Conservation (phyloP, 78 protist genomes). For the Emiliania huxleyi region DNA sequence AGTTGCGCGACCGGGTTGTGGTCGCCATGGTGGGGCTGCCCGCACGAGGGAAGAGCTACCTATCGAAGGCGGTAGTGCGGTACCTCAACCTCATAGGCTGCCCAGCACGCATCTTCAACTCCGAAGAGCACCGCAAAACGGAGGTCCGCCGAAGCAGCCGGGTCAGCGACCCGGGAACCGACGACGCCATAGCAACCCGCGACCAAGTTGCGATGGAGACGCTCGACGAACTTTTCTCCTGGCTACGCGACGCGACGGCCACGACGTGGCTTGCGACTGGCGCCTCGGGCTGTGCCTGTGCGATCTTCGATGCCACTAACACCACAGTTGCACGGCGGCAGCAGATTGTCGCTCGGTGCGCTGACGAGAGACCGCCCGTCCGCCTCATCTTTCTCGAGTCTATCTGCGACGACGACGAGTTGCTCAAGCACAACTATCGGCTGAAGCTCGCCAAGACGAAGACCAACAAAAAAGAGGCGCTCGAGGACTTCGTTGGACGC, state of each 20-base stretch:
- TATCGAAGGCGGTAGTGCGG: neutral
- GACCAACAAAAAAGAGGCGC: neutral
- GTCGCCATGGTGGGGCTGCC: neutral
- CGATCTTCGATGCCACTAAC: neutral
- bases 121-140: neutral
- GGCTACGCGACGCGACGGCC: too few relatives aligned
- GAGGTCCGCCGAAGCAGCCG: neutral
- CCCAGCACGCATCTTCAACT: neutral
- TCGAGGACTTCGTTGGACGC: neutral
- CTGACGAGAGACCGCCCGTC: neutral
- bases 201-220: neutral
- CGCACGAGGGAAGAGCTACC: neutral
- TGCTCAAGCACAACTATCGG: neutral
- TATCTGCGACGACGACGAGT: neutral
- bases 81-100: neutral
- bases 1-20: neutral
- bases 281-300: neutral
- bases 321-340: too few relatives aligned
- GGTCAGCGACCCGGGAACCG: neutral
- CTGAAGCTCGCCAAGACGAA: neutral
- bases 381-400: neutral
- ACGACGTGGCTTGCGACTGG: neutral
- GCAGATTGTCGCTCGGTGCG: neutral
- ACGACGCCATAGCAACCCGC: neutral
- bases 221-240: neutral